phyloP scores from a whole-genome alignment of 1,284 basidiomycete genomes.

The Schizophyllum amplum region DNA sequence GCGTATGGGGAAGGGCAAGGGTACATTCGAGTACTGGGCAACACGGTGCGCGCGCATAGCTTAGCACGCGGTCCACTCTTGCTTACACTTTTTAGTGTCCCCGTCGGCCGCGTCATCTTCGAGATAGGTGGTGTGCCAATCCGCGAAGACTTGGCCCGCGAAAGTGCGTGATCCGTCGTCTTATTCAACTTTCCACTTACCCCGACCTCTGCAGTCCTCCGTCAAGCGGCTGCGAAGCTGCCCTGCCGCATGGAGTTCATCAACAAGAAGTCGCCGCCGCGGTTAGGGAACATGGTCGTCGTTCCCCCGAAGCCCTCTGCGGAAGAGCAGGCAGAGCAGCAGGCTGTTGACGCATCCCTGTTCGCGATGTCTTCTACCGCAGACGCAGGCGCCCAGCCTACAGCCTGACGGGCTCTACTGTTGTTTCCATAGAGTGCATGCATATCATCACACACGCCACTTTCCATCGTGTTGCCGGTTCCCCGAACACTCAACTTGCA shows the following conservation, averaged over 20 bases:
- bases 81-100: constrained; percentile 47
- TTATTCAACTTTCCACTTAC: neutral
- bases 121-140: constrained; percentile 91
- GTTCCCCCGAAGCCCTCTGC: constrained; percentile 27
- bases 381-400: neutral
- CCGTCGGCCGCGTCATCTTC: constrained; percentile 89
- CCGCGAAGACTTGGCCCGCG: constrained; percentile 87
- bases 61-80: constrained; percentile 1
- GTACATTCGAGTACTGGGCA: constrained; percentile 96
- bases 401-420: too few species aligned
- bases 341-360: neutral
- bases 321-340: neutral
- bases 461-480: too few species aligned
- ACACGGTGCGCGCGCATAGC: constrained; percentile 53
- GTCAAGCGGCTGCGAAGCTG: constrained; percentile 85
- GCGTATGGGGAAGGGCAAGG: constrained; percentile 99
- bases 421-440: too few species aligned
- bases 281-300: constrained; percentile 69
- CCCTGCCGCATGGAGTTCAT: constrained; percentile 91
- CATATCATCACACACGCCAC: too few species aligned
- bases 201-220: constrained; percentile 57
- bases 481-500: too few species aligned
- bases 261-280: constrained; percentile 58
- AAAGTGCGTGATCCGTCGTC: constrained; percentile 50
- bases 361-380: neutral